These are phyloP conservation scores for Yarrowia sp. DNA, from an alignment of 805 yeast genomes.

Conservation along the genomic window DNA sequence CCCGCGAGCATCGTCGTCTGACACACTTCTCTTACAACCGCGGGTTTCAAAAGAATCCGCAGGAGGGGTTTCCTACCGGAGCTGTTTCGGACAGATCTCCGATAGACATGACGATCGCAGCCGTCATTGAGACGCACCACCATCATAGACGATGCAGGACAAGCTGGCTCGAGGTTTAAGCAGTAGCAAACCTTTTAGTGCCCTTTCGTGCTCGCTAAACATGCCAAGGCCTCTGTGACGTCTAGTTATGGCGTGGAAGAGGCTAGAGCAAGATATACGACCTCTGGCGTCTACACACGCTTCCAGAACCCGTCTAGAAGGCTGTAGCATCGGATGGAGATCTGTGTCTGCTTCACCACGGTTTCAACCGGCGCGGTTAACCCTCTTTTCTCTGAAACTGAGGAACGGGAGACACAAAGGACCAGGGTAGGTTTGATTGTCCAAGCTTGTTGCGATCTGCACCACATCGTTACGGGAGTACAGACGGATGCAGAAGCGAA, in stretches of 20 bases:
- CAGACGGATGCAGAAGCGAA: constrained; percentile 9
- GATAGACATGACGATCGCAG: not conserved
- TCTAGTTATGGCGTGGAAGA: not conserved
- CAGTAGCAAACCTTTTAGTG: not conserved
- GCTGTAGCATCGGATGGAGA: not conserved
- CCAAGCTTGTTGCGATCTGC: constrained; percentile 12
- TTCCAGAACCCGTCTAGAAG: not conserved
- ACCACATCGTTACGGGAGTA: constrained; percentile 5
- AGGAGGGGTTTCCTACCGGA: too few relatives aligned
- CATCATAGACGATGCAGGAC: not conserved
- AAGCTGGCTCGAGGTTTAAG: not conserved
- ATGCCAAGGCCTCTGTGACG: not conserved
- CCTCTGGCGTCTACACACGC: not conserved
- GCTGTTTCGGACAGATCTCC: not conserved
- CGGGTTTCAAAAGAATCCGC: not conserved
- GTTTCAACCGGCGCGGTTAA: constrained; percentile 5
- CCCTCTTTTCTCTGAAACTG: not conserved
- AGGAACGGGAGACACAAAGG: not conserved
- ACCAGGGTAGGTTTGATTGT: not conserved
- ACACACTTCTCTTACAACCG: not conserved
- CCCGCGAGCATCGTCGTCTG: not conserved
- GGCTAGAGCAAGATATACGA: not conserved
- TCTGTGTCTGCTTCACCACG: too few relatives aligned
- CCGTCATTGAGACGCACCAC: not conserved
- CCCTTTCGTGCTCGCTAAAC: not conserved